Percentiles rank a stretch among this genome's conserved stretches.
phyloP scores from a whole-genome alignment of 139 green algal genomes.

The Chlamydomonas asymmetrica region DNA sequence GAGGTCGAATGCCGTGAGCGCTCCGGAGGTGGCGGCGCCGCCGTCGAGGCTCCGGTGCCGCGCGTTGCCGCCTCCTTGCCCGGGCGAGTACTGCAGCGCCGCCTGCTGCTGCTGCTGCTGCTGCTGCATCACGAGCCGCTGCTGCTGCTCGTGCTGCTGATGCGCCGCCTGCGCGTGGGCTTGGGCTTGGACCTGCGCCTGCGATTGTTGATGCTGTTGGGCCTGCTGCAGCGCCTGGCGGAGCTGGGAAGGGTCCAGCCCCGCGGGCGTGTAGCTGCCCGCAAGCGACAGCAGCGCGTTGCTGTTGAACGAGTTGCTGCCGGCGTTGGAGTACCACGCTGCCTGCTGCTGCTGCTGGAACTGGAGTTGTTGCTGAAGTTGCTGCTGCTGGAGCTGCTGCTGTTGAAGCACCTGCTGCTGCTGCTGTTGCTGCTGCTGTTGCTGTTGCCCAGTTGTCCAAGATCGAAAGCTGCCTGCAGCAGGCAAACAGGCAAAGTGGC shows the following conservation, averaged over 20 bases:
- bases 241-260: not conserved
- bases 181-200: not conserved
- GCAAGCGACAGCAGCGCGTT: slow-evolving; percentile 2
- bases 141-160: not conserved
- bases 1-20: not conserved
- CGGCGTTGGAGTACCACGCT: not conserved
- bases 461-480: not conserved
- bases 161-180: not conserved
- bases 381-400: slow-evolving; percentile 19
- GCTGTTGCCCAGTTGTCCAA: not conserved
- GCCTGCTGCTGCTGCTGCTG: not conserved
- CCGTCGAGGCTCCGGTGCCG: not conserved
- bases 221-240: not conserved
- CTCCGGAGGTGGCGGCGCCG: not conserved
- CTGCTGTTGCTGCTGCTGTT: slow-evolving; percentile 27
- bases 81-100: not conserved
- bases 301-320: not conserved
- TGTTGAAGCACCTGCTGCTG: slow-evolving; percentile 3
- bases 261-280: slow-evolving; percentile 22
- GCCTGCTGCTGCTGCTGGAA: slow-evolving; percentile 21
- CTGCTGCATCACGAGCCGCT: not conserved
- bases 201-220: not conserved
- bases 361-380: slow-evolving; percentile 2
- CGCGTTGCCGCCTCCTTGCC: not conserved
- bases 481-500: slow-evolving; percentile 8